Evolutionary conservation across 768 basidiomycete species (phyloP), one percentile per base, ranked within the genome.

Genomic region (Tulasnella sp.): DNA sequence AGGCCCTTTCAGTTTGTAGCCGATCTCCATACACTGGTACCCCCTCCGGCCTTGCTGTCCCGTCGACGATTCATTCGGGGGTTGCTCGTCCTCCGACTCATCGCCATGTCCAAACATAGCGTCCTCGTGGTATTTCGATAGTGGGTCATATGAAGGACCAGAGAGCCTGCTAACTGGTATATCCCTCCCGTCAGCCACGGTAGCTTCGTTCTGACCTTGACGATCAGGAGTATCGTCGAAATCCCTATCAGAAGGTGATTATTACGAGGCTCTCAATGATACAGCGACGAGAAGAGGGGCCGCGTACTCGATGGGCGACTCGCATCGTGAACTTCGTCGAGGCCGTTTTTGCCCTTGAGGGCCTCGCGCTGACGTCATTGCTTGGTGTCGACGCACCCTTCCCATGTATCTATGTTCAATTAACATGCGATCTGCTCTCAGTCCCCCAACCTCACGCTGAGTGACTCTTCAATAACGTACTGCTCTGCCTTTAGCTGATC

Each of bases 401-500:
- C 37, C 36, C 69, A 70, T 42, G 69, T 70, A 70, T 7, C 69
- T 70, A 17, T 5, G 38, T 4, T 12, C 69, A 38, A 25, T 25
- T 70, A n/a, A 37, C 15, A 38, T 39, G 36, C 9, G 69, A 64
- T 11, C 11, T 29, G 58, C 31, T 9, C 5, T 64, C 58, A 64
- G 58, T 64, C 7, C n/a, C 8, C 8, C 42, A 42, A 34, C 45
- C 38, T 15, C 52, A 37, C 29, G 22, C 36, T 0, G 36, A 22
- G 49, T n/a, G 36, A 34, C 14, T 40, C 34, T 14, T 15, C 19
- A 37, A 29, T n/a, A 68, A 39, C 67, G 22, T 67, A 76, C 75
- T 38, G 22, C 31, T 76, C 75, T 11, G 67, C 75, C 52, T 76
- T 76, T n/a, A 76, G 40, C 38, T 76, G 75, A 31, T 76, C 75